Base-by-base conservation (phyloP, 169 alveolate genomes). In the Plasmodium vinckei region DNA sequence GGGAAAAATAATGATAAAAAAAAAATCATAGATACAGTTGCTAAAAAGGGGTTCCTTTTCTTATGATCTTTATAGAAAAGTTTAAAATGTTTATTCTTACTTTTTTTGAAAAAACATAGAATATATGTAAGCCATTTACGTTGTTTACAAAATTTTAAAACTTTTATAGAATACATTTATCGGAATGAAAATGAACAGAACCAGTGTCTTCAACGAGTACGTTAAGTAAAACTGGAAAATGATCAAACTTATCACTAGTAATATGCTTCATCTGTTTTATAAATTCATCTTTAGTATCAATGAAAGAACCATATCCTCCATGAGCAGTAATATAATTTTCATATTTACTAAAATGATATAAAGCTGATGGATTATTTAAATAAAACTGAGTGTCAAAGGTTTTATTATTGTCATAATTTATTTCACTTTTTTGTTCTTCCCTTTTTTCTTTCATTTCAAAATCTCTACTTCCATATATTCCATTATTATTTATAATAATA, bases 241-340 rank as follows among this genome's bases (percentile, higher is more conserved):
- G 23, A n/a, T 67, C 46, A 65, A 79, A 79, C 5, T 59, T 54
- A 17, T 79, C 53, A 49, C 46, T 25, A 33, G 63, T 79, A 49
- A 79, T 70, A 17, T 47, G 12, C 27, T 54, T 79, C 67, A 79
- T 65, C 61, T 79, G 79, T 60, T 61, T 54, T 15, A 79, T 42
- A 33, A 79, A 67, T 19, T 79, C 89, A 6, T 79, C 54, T 71
- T 49, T 68, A 33, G 65, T 65, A 42, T 79, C 89, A 44, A 79
- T 61, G 42, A 67, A 79, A 23, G 65, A 47, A 12, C 89, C 89
- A 79, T 79, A 79, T 15, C 89, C 89, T 1, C 89, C 89, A 70
- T 79, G 89, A 21, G 89, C 42, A 46, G 33, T 65, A n/a, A 79
- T 63, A 42, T 79, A 79, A 67, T 79, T 79, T 53, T 79, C 89